Base-by-base conservation (phyloP, 1,284 basidiomycete genomes). In the Mycosarcoma maydis region DNA sequence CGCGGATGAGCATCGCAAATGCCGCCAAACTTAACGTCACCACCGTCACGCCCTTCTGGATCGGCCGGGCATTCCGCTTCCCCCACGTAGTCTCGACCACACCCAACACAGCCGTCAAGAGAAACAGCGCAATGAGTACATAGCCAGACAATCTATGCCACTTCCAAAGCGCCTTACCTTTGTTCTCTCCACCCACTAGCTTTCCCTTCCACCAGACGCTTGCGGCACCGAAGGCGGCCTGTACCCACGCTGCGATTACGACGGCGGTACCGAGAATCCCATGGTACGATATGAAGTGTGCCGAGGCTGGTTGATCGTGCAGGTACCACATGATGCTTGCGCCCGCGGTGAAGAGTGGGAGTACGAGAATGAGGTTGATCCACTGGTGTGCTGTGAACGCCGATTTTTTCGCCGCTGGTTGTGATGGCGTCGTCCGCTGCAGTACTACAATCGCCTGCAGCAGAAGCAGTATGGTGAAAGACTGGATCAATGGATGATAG, bases 251-350 rank as follows among this genome's bases (percentile, higher is more conserved):
- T 6, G 50, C 60, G 0, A 30, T 42, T 19, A 76, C 61, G 8
- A 53, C 51, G 8, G 39, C 37, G 1, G 66, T 57, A 6, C 76
- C 76, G 2, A 78, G 30, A 0, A 56, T 73, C 2, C 76, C 76
- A 39, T 78, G 76, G 51, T 71, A 78, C 11, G 48, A 55, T 23
- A 76, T 71, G 27, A 70, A 76, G 40, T 78, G 76, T 8, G 37
- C 19, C 3, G 67, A 33, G 22, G 30, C 37, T 7, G 70, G 64
- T 24, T 70, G 60, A 33, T 60, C 45, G 64, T 78, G 76, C 6
- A 78, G 54, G 40, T 76, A 73, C 59, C 60, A 78, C 76, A 78
- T 78, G 54, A 78, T 73, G 19, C 30, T 44, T 0, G 73, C 75
- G 2, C 75, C 76, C 0, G 53, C 68, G 2, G 76, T 76, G 51